Evolutionary conservation across 106 monocot species (phyloP).

Genomic region (Triglochin maritima): DNA sequence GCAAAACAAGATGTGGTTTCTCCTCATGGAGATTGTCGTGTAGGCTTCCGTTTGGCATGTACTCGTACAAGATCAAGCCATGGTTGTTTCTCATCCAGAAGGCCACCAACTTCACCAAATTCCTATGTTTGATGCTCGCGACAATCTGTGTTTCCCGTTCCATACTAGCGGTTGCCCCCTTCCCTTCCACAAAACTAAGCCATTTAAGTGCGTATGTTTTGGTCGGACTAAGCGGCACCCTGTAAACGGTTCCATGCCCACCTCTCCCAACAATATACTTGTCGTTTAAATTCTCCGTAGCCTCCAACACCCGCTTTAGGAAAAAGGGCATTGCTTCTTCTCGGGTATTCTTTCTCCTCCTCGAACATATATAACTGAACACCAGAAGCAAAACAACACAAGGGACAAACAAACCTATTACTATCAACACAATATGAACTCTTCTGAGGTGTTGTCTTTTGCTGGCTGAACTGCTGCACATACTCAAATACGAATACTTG

Average conservation of each 20-base stretch:
- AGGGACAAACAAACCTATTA: slow-evolving; percentile 27
- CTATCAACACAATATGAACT: slow-evolving; percentile 22
- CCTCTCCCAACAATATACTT: slow-evolving; percentile 59
- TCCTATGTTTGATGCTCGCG: slow-evolving; percentile 66
- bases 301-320: slow-evolving; percentile 56
- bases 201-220: slow-evolving; percentile 70
- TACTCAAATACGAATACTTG: slow-evolving; percentile 12
- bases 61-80: slow-evolving; percentile 62
- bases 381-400: neutral
- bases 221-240: slow-evolving; percentile 32
- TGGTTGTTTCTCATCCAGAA: slow-evolving; percentile 54
- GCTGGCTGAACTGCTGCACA: slow-evolving; percentile 20
- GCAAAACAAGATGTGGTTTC: slow-evolving; percentile 31
- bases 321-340: slow-evolving; percentile 16
- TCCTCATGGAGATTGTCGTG: slow-evolving; percentile 69
- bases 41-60: slow-evolving; percentile 82
- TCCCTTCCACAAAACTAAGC: slow-evolving; percentile 23
- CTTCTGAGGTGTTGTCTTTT: slow-evolving; percentile 9
- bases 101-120: slow-evolving; percentile 47
- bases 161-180: slow-evolving; percentile 39
- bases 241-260: slow-evolving; percentile 86
- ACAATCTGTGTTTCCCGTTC: slow-evolving; percentile 49
- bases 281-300: slow-evolving; percentile 67
- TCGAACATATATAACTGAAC: neutral
- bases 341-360: neutral